Conservation (phyloP, 345 rosid species). For the Populus tremula region DNA sequence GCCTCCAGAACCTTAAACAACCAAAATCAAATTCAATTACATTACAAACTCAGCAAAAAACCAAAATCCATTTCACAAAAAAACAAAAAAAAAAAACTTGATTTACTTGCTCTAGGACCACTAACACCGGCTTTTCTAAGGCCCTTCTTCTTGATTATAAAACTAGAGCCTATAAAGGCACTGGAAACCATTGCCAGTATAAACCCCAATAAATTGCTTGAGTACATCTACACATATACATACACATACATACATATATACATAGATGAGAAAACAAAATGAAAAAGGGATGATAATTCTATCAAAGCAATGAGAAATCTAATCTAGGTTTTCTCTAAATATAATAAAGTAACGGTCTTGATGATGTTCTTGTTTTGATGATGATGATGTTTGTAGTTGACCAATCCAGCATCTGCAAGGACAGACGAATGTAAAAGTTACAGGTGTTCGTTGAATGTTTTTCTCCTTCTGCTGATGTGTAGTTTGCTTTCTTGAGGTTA, state of each 20-base stretch:
- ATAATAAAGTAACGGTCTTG: not conserved
- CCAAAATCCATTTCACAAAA: not conserved
- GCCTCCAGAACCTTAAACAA: conserved; percentile 59
- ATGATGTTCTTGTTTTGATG: not conserved
- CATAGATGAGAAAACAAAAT: not conserved
- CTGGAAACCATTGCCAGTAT: conserved; percentile 66
- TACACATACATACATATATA: not conserved
- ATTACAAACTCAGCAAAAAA: not conserved
- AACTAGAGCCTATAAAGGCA: conserved; percentile 80
- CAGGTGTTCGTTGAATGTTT: not conserved
- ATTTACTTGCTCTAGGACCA: conserved; percentile 63
- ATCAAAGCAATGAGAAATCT: not conserved
- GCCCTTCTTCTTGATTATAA: conserved; percentile 83
- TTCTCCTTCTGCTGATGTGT: not conserved
- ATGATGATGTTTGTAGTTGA: not conserved
- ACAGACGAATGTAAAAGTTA: not conserved
- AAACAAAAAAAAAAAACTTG: not conserved
- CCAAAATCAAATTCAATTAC: not conserved
- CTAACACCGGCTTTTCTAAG: conserved; percentile 56
- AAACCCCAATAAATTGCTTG: conserved; percentile 63
- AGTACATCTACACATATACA: conserved; percentile 48
- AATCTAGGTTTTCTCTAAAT: not conserved
- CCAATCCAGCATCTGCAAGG: not conserved
- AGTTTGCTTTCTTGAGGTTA: not conserved
- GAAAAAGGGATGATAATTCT: not conserved